These are phyloP conservation scores for Leishmania mexicana DNA, from an alignment of 208 protist species.

Conservation along the genomic window DNA sequence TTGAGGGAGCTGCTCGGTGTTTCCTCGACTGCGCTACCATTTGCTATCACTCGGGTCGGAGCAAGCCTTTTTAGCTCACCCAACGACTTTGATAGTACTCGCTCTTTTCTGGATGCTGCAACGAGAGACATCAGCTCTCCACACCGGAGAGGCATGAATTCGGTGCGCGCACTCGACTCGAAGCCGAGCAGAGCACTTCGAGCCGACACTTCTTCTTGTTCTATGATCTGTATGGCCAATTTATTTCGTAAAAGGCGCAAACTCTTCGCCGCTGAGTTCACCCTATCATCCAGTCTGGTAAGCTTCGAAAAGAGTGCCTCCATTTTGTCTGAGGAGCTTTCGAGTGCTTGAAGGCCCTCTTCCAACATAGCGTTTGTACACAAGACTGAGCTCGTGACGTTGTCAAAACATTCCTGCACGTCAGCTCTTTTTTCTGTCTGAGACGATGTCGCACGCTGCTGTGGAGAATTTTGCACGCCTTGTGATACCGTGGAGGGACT, in stretches of 20 bases:
- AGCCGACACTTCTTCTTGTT: background rate
- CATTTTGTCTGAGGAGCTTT: background rate
- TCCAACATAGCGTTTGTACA: background rate
- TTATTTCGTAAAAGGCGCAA: background rate
- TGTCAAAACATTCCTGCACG: background rate
- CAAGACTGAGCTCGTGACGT: background rate
- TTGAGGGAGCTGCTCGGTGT: constrained; percentile 10
- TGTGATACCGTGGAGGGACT: background rate
- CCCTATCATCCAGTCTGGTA: background rate
- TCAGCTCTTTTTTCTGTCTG: constrained; percentile 1
- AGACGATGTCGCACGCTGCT: background rate
- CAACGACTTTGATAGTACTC: background rate
- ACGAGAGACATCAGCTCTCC: background rate
- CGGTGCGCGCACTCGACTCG: background rate
- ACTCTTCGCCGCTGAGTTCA: background rate
- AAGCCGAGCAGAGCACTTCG: background rate
- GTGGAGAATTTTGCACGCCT: constrained; percentile 17
- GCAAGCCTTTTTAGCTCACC: background rate
- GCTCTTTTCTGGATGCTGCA: background rate
- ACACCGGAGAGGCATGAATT: background rate
- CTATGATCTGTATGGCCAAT: background rate
- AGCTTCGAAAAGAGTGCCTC: background rate
- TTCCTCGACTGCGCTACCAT: background rate
- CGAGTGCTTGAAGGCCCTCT: background rate
- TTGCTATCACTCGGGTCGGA: background rate